These are phyloP conservation scores for Alternaria gaisen DNA, from an alignment of 2,329 filamentous ascomycete species.

Conservation along the genomic window DNA sequence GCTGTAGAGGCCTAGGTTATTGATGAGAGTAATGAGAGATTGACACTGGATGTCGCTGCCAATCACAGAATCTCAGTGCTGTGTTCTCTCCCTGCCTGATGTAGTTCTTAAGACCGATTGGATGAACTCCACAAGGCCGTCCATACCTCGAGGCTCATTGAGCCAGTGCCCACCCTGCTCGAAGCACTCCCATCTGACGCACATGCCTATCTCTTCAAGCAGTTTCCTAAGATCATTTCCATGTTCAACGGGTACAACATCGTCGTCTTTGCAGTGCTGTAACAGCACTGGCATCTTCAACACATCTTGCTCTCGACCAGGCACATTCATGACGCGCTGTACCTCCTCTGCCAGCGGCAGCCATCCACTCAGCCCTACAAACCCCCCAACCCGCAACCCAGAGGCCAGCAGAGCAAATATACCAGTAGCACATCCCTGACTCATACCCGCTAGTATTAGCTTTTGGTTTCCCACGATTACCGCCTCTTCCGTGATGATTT, in stretches of 20 bases:
- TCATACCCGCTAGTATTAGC: slow-evolving; percentile 35
- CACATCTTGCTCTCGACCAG: not conserved
- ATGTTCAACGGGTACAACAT: slow-evolving; percentile 51
- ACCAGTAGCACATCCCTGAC: slow-evolving; percentile 35
- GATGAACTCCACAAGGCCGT: slow-evolving; percentile 52
- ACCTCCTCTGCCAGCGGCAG: slow-evolving; percentile 25
- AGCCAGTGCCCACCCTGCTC: slow-evolving; percentile 57
- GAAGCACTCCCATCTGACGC: slow-evolving; percentile 54
- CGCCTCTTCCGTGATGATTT: slow-evolving; percentile 27
- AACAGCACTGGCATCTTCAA: slow-evolving; percentile 55
- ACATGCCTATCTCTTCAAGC: slow-evolving; percentile 48
- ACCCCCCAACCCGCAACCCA: slow-evolving; percentile 19
- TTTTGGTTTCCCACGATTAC: slow-evolving; percentile 9
- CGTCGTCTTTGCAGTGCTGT: slow-evolving; percentile 54
- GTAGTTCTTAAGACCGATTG: not conserved
- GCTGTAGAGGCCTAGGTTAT: slow-evolving; percentile 8
- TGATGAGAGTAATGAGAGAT: not conserved
- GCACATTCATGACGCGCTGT: not conserved
- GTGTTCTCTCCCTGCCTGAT: not conserved
- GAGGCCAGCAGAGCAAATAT: slow-evolving; percentile 18
- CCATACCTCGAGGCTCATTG: slow-evolving; percentile 58
- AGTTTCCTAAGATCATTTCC: slow-evolving; percentile 48
- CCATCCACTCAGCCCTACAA: slow-evolving; percentile 37
- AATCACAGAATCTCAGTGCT: not conserved
- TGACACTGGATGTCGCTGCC: not conserved